Base-by-base conservation (phyloP, 192 early-diverging fungal species). In the Backusella macrospora region DNA sequence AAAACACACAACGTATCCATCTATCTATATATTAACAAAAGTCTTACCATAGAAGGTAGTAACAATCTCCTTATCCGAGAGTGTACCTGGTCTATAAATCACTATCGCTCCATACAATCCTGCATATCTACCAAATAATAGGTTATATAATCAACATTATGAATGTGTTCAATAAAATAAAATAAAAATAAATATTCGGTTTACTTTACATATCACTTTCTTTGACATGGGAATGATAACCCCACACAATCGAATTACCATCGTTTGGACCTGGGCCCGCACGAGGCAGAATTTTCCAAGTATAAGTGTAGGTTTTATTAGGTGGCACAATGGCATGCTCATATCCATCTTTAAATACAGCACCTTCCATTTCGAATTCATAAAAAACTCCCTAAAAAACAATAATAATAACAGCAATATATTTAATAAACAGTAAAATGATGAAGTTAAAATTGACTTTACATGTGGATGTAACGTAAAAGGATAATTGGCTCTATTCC, bases 331-430 rank as follows among this genome's bases (percentile, higher is more conserved):
- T 44, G 4, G 70, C 49, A 13, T 72, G 46, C 21, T 64, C 65
- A 23, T 38, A 46, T 5, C 70, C 63, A 42, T 55, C 69, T 65
- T 80, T 75, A 48, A 76, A 80, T 6, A 76, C 43, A 26, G 78
- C 78, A 2, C 78, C 78, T 80, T 80, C 78, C 78, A 80, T 80
- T 48, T 80, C 78, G 44, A 80, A 76, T 29, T 69, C 74, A 70
- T 80, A 80, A 5, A 73, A 49, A 4, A 76, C 65, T 44, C 70
- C 78, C 69, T 75, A 62, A 46, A 7, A 52, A 2, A 21, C 6
- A 44, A 46, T 3, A 63, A 16, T 13, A 44, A 46, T 3, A 63
- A 16, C 23, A 3, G 46, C 37, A 46, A 67, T 42, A 34, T 34
- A 34, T 34, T 34, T 34, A 21, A 9, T 8, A 52, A 10, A 21